Conservation (phyloP, 2,329 filamentous ascomycete species). For the Colletotrichum sp. region DNA sequence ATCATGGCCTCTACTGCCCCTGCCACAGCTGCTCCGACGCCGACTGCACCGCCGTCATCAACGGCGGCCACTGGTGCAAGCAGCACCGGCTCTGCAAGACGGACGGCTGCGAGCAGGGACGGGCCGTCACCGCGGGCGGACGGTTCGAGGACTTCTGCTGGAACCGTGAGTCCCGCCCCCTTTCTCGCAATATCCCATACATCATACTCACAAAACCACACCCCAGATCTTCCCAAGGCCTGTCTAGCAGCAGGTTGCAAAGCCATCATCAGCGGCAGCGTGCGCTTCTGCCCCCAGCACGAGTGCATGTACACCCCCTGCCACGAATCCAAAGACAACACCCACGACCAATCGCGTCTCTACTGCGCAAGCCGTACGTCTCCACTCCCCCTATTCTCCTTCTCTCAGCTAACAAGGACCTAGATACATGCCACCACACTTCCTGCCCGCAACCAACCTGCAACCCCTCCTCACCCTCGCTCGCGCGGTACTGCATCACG, state of each 20-base stretch:
- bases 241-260: too few species aligned
- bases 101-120: neutral
- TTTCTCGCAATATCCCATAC: fast-evolving
- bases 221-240: neutral
- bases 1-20: conserved; percentile 15
- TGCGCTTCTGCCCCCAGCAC: conserved; percentile 9
- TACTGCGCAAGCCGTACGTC: conserved; percentile 16
- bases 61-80: conserved; percentile 21
- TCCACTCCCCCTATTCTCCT: too few species aligned
- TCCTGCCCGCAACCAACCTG: conserved; percentile 9
- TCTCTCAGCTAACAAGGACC: neutral
- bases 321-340: conserved; percentile 2
- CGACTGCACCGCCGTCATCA: conserved; percentile 20
- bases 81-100: conserved; percentile 23
- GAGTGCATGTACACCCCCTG: conserved; percentile 12
- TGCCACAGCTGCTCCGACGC: conserved; percentile 18
- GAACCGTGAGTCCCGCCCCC: neutral
- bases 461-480: neutral
- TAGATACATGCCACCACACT: conserved; percentile 12
- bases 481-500: conserved; percentile 2
- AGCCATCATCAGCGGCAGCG: neutral
- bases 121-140: neutral
- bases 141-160: conserved; percentile 3
- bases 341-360: neutral
- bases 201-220: neutral